Base-by-base conservation (phyloP, 805 yeast species). In the Hanseniaspora lindneri region DNA sequence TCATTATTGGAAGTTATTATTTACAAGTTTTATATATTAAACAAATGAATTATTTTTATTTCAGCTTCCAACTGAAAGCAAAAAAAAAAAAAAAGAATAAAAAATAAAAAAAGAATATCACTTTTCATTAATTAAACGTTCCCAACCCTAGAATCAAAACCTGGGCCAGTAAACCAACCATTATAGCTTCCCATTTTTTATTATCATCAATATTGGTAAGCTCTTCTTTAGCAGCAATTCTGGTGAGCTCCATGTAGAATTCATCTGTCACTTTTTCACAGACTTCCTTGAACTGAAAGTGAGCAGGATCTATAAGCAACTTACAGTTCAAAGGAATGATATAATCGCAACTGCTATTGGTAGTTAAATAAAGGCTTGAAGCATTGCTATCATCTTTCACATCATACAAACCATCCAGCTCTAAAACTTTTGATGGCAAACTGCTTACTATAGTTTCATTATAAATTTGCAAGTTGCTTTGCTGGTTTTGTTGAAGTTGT, bases 121-220 rank as follows among this genome's bases (percentile, higher is more conserved):
- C n/a, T 11, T 13, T 30, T 33, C 3, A 3, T 30, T 16, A 46
- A 14, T 39, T 46, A 20, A 46, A 46, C 2, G 49, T 46, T 23
- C 49, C 49, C 11, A 46, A 25, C 14, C 49, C 49, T 14, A 46
- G 8, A 21, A 46, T 39, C 16, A 46, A n/a, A 1, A 40, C 16
- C 17, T 46, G 49, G 9, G 49, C 43, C 11, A 46, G 21, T 7
- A 46, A 20, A 10, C 49, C 49, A 2, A 46, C 25, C 49, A 46
- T 46, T 2, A 39, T 25, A 19, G 28, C 33, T 32, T 46, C 49
- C 49, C 42, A 39, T 30, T 46, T 46, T 27, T 32, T 46, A 17
- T 39, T 25, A 5, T 21, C 25, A 16, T 46, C 34, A 11, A 20
- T 28, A 30, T 29, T 30, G 5, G 24, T n/a, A 8, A 29, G 14